Evolutionary conservation across 805 yeast genomes (phyloP).

Genomic region (Zygosaccharomyces rouxii): DNA sequence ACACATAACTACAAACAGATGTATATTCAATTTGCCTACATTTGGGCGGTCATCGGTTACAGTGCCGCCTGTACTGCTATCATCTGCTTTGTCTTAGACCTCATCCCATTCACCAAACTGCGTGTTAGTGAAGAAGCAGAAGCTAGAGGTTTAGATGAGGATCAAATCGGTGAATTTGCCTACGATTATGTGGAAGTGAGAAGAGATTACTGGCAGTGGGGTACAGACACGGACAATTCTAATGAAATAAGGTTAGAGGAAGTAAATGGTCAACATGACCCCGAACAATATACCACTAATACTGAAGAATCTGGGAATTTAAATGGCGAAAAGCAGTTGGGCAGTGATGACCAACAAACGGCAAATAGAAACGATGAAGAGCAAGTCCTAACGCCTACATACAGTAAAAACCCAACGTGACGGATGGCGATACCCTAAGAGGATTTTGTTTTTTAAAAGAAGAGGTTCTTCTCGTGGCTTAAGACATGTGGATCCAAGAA

Average conservation of each 20-base stretch:
- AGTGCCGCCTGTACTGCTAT: constrained; percentile 71
- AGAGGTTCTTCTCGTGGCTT: background rate
- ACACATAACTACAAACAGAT: constrained; percentile 87
- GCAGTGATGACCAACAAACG: background rate
- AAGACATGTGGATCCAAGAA: background rate
- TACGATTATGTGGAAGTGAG: constrained; percentile 96
- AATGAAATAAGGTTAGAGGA: constrained; percentile 1
- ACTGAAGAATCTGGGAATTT: constrained; percentile 1
- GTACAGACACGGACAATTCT: constrained; percentile 24
- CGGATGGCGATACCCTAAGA: background rate
- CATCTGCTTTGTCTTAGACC: constrained; percentile 67
- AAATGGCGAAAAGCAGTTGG: background rate
- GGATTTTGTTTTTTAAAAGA: background rate
- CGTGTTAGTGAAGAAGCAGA: constrained; percentile 84
- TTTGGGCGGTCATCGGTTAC: constrained; percentile 70
- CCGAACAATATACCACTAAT: constrained; percentile 4
- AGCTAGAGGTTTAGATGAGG: constrained; percentile 88
- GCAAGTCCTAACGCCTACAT: background rate
- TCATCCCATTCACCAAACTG: constrained; percentile 75
- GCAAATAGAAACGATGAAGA: background rate
- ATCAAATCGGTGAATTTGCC: constrained; percentile 98
- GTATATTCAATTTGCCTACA: constrained; percentile 83
- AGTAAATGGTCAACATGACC: constrained; percentile 1
- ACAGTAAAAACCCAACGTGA: background rate
- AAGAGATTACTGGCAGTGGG: constrained; percentile 70